A percentile compares a stretch with the other conserved stretches of the same genome.
Evolutionary conservation across 768 basidiomycete species (phyloP).

Genomic region (Tylopilus sp.): DNA sequence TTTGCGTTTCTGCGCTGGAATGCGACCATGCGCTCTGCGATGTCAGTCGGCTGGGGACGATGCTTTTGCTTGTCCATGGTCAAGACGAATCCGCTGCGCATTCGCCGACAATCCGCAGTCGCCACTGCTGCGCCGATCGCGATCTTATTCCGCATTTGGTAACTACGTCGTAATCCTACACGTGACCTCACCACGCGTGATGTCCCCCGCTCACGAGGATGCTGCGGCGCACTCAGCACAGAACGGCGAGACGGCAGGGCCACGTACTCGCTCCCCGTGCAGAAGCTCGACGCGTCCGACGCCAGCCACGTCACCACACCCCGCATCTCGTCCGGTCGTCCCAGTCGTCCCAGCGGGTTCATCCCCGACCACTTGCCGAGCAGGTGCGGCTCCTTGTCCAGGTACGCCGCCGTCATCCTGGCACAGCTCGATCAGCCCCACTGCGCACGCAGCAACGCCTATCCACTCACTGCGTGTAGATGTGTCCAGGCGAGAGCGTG

Average conservation of each 20-base stretch:
- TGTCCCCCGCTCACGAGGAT: slow-evolving; percentile 33
- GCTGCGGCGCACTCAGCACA: slow-evolving; percentile 1
- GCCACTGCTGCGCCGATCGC: slow-evolving; percentile 33
- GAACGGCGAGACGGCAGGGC: too few species aligned
- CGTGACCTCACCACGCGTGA: slow-evolving; percentile 30
- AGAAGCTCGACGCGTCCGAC: slow-evolving; percentile 72
- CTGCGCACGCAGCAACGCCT: slow-evolving; percentile 12
- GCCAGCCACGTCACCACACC: slow-evolving; percentile 72
- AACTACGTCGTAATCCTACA: slow-evolving; percentile 12
- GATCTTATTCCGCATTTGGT: slow-evolving; percentile 26
- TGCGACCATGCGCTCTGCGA: slow-evolving; percentile 64
- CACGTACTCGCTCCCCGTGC: slow-evolving; percentile 80
- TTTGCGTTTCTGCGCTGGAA: slow-evolving; percentile 62
- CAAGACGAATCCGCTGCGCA: background rate
- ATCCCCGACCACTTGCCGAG: slow-evolving; percentile 62
- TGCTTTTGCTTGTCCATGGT: slow-evolving; percentile 19
- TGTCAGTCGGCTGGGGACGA: slow-evolving; percentile 44
- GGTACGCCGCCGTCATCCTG: slow-evolving; percentile 73
- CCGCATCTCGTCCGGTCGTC: slow-evolving; percentile 67
- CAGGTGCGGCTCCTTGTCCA: slow-evolving; percentile 62
- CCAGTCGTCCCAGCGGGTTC: slow-evolving; percentile 71
- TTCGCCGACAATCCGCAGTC: slow-evolving; percentile 28
- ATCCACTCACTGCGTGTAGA: slow-evolving; percentile 59
- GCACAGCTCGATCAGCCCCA: background rate
- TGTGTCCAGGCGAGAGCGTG: slow-evolving; percentile 71